Base-by-base conservation (phyloP, 495 filamentous ascomycete species). In the Annulohypoxylon maeteangense region DNA sequence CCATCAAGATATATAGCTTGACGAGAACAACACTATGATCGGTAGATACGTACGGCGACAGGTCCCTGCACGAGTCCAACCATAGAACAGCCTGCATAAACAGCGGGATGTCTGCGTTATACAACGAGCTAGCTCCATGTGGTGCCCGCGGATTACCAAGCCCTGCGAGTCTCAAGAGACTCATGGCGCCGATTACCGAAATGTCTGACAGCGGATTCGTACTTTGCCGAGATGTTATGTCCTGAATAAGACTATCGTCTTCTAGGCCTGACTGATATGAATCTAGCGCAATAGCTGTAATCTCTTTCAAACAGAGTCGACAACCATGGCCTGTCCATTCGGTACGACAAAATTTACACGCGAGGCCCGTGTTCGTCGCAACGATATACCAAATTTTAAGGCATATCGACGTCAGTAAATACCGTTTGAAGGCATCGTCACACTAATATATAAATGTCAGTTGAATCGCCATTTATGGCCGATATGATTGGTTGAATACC, bases 1-100 rank as follows among this genome's bases (percentile, higher is more conserved):
- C 79, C 65, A 84, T 77, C 25, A 81, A 54, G 29, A 84, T 64
- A 65, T 85, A 85, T 18, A 87, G 70, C 66, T 84, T 79, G 8
- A 80, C 71, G 1, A 88, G 77, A 11, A 87, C 60, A 7, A 87
- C 69, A 2, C 79, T 75, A 1, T 86, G 76, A 7, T 78, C 75
- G 36, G 73, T 77, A 31, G 84, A 80, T 0, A 76, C 70, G 2
- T 79, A 77, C 0, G 79, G 81, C 8, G 75, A 70, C 12, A 22
- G 20, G 2, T 67, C 65, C 6, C 79, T 65, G 44, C 82, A 80
- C 25, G 78, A 78, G 20, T 87, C 85, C 3, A 87, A 70, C 44
- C 87, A 70, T 2, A 81, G 57, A 14, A 81, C 76, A 2, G 84
- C 84, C 62, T 84, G 84, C 20, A 88, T 67, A 20, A 84, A 78